Percentiles rank a stretch among this genome's conserved stretches.
Conservation (phyloP, 1,139 yeast species). For the Nematodospora anomalae region DNA sequence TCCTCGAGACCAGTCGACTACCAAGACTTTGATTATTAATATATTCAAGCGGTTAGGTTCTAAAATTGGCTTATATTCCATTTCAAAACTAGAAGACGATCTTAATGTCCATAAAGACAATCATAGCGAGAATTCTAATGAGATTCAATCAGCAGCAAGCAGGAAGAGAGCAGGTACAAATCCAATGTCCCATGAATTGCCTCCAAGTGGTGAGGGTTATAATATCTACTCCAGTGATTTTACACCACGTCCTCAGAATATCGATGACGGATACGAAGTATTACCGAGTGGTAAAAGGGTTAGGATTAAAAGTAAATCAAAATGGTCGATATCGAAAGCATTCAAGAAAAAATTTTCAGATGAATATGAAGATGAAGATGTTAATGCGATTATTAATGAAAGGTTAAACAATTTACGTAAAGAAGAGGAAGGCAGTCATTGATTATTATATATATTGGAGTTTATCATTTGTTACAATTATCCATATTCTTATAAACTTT, state of each 20-base stretch:
- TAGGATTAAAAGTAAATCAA: constrained; percentile 33
- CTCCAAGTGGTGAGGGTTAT: constrained; percentile 51
- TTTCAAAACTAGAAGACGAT: constrained; percentile 2
- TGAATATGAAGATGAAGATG: constrained; percentile 45
- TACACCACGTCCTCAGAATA: constrained; percentile 17
- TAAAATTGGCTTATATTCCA: constrained; percentile 7
- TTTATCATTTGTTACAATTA: constrained; percentile 1
- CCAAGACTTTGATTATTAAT: constrained; percentile 16
- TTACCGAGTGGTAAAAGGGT: constrained; percentile 71
- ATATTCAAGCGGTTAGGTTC: constrained; percentile 14
- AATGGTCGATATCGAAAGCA: constrained; percentile 29
- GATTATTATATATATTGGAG: neutral
- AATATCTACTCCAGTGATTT: constrained; percentile 30
- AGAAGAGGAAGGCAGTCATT: constrained; percentile 12
- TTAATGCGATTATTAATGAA: constrained; percentile 58
- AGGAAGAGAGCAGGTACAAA: constrained; percentile 55
- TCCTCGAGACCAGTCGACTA: constrained; percentile 43
- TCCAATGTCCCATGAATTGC: constrained; percentile 44
- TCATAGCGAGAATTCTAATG: constrained; percentile 3
- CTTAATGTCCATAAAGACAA: neutral
- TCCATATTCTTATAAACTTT: too few relatives aligned
- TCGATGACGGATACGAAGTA: constrained; percentile 49
- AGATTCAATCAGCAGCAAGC: constrained; percentile 28
- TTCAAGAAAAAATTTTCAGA: constrained; percentile 22
- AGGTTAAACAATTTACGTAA: constrained; percentile 39